Evolutionary conservation across 768 basidiomycete species (phyloP).

Genomic region (Ephemerocybe angulata): DNA sequence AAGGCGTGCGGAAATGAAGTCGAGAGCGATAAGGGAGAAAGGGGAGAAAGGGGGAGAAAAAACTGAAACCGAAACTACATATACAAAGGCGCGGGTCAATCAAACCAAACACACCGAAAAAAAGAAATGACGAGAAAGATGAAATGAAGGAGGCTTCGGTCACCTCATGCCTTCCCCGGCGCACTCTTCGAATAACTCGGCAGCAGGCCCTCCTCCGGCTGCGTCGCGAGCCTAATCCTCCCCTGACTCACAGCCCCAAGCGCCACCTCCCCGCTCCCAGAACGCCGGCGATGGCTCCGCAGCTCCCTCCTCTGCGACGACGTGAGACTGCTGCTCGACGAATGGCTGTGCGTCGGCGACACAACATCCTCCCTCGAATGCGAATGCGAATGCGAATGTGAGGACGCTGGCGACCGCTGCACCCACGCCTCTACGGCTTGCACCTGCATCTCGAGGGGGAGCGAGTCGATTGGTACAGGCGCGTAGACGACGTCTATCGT

Average conservation of each 20-base stretch:
- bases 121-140: no score
- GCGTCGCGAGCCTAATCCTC: slow-evolving; percentile 42
- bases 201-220: slow-evolving; percentile 43
- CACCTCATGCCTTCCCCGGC: slow-evolving; percentile 2
- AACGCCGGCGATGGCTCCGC: no score
- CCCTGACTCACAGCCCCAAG: no score
- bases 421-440: slow-evolving; percentile 71
- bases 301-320: not conserved
- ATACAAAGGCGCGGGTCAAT: no score
- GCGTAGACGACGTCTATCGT: slow-evolving; percentile 56
- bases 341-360: not conserved
- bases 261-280: no score
- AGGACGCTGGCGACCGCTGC: slow-evolving; percentile 28
- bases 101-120: no score
- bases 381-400: not conserved
- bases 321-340: no score
- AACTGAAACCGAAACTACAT: no score
- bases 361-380: no score
- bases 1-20: not conserved
- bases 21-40: not conserved
- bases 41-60: not conserved
- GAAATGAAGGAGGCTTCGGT: not conserved
- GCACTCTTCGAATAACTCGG: slow-evolving; percentile 17
- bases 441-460: slow-evolving; percentile 52
- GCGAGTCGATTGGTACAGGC: slow-evolving; percentile 55